Base-by-base conservation (phyloP, 257 asterid species). In the Nicotiana otophora region DNA sequence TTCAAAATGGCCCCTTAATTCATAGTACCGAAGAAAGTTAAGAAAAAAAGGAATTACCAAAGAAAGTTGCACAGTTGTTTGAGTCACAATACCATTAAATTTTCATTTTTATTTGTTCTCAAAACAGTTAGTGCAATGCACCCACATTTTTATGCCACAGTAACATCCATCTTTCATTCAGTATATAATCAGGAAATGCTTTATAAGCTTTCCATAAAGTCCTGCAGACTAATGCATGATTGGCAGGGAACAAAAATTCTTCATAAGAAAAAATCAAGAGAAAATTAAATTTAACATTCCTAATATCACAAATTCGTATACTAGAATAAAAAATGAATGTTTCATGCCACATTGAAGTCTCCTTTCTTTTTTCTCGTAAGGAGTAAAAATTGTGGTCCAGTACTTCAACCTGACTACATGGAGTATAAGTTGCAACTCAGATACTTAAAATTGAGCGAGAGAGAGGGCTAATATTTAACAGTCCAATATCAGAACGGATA, bases 351-450 rank as follows among this genome's bases (percentile, higher is more conserved):
- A 26, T 74, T 72, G 61, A 72, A 46, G 61, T 46, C 23, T 42
- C 39, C 39, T 72, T 74, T 74, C 61, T 23, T 74, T 48, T 26
- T 46, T 74, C 62, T 48, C 23, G 2, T 1, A 70, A 70, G 60
- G 60, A 72, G 60, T 12, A 42, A 72, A 39, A 20, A 72, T 14
- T 20, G 60, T 46, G 62, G 79, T 48, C 9, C 79, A 23, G 9
- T 7, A 46, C 79, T 74, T 48, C 62, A 23, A 23, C 61, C 39
- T 74, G 39, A 74, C 28, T 55, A 46, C 36, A 42, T 72, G 1
- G 46, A 72, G n/a, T 72, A 42, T n/a, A 72, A 72, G 20, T 72
- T 72, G 78, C 78, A 42, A 72, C 62, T 74, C 11, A 48, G 42
- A 48, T 74, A 33, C 42, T 74, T 74, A 48, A 74, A 48, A 15